Percentiles rank a stretch among this genome's conserved stretches.
These are phyloP conservation scores for Myotisia sp. DNA, from an alignment of 2,329 filamentous ascomycete genomes.

Conservation along the genomic window DNA sequence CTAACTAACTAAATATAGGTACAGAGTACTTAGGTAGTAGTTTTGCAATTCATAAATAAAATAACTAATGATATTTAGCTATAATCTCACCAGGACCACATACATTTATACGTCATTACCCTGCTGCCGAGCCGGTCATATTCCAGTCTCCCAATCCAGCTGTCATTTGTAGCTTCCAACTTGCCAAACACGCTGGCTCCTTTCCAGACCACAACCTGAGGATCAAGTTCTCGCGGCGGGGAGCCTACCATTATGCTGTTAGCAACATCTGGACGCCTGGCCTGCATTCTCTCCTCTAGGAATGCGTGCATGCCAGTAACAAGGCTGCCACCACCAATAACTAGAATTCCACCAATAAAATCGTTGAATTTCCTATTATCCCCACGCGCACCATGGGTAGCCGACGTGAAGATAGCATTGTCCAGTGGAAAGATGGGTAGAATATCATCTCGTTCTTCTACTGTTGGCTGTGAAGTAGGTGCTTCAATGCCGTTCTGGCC, in stretches of 20 bases:
- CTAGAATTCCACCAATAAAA: slow-evolving; percentile 78
- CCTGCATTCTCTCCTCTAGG: slow-evolving; percentile 68
- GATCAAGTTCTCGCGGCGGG: slow-evolving; percentile 84
- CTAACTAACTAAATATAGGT: no score
- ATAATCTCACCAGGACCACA: slow-evolving; percentile 44
- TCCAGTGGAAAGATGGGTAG: slow-evolving; percentile 75
- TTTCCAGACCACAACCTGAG: slow-evolving; percentile 97
- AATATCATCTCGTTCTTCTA: slow-evolving; percentile 57
- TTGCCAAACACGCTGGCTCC: slow-evolving; percentile 93
- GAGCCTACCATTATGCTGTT: slow-evolving; percentile 55
- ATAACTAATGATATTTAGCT: no score
- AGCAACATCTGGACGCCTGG: slow-evolving; percentile 44
- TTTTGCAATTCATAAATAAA: no score
- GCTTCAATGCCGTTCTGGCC: slow-evolving; percentile 8
- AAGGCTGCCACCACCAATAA: slow-evolving; percentile 73
- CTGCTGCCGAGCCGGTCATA: slow-evolving; percentile 75
- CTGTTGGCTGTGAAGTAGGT: slow-evolving; percentile 23
- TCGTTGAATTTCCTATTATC: slow-evolving; percentile 91
- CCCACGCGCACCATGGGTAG: slow-evolving; percentile 69
- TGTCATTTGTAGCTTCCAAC: slow-evolving; percentile 73
- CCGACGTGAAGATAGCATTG: slow-evolving; percentile 75
- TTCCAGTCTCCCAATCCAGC: slow-evolving; percentile 78
- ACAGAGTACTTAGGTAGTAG: no score
- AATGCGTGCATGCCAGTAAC: slow-evolving; percentile 65
- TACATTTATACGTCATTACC: slow-evolving; percentile 68